A percentile compares a stretch with the other conserved stretches of the same genome.
Conservation (phyloP, 805 yeast species). For the Candida endomychidarum region DNA sequence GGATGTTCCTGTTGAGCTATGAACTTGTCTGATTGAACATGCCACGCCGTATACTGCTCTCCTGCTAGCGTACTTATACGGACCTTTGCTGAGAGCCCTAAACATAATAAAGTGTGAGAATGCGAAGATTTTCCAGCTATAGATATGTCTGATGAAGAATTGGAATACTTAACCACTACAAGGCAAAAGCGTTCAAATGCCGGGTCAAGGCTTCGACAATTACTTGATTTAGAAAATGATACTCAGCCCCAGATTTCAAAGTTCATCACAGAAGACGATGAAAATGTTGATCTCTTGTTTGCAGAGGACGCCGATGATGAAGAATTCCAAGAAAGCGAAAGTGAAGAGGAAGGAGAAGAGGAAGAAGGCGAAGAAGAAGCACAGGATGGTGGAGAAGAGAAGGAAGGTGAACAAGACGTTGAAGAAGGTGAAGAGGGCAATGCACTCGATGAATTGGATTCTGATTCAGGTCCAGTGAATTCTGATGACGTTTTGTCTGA, state of each 20-base stretch:
- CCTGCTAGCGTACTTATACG: neutral
- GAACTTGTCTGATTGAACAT: neutral
- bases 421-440: conserved; percentile 21
- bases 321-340: conserved; percentile 31
- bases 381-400: conserved; percentile 28
- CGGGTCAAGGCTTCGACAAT: conserved; percentile 74
- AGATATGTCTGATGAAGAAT: conserved; percentile 14
- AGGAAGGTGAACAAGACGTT: conserved; percentile 19
- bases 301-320: conserved; percentile 47
- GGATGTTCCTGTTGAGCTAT: conserved; percentile 39
- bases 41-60: neutral
- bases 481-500: conserved; percentile 56
- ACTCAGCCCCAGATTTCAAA: conserved; percentile 17
- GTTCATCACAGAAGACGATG: conserved; percentile 63
- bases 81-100: neutral
- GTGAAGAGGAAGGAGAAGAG: conserved; percentile 19
- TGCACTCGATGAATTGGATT: conserved; percentile 14
- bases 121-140: neutral
- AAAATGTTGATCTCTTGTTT: conserved; percentile 67
- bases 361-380: conserved; percentile 20
- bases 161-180: conserved; percentile 59
- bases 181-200: conserved; percentile 84
- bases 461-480: conserved; percentile 22
- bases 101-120: conserved; percentile 3
- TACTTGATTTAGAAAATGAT: conserved; percentile 62